A percentile compares a stretch with the other conserved stretches of the same genome.
Conservation (phyloP, 768 basidiomycete genomes). For the Termitomyces sp. region DNA sequence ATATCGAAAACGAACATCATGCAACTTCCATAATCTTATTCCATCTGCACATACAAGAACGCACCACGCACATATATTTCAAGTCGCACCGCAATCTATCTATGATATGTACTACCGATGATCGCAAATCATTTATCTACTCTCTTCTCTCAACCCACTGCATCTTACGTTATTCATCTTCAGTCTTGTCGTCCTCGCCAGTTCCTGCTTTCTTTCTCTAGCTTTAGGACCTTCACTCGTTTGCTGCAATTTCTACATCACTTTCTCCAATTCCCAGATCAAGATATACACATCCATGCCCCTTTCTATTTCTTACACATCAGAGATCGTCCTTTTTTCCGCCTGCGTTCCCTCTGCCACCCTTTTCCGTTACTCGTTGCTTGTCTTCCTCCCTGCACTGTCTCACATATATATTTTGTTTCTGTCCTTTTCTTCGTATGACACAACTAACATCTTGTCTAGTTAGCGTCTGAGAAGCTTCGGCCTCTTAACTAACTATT, state of each 20-base stretch:
- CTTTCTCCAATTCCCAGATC: conserved; percentile 9
- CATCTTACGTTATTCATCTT: conserved; percentile 21
- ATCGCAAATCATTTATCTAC: conserved; percentile 16
- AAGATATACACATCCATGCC: conserved; percentile 16
- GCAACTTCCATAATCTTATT: conserved; percentile 18
- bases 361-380: conserved; percentile 9
- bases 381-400: conserved; percentile 14
- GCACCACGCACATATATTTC: conserved; percentile 21
- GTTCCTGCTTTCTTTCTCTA: conserved; percentile 15
- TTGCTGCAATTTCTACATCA: conserved; percentile 22
- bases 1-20: conserved; percentile 18
- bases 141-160: conserved; percentile 15
- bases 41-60: conserved; percentile 20
- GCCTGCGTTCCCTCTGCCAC: conserved; percentile 7
- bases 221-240: conserved; percentile 17
- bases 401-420: conserved; percentile 9
- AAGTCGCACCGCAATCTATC: conserved; percentile 21
- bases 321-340: conserved; percentile 9
- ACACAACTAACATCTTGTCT: conserved; percentile 18
- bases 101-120: conserved; percentile 25
- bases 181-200: conserved; percentile 16
- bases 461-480: conserved; percentile 14
- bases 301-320: conserved; percentile 7
- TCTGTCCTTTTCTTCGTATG: conserved; percentile 14
- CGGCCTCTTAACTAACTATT: conserved; percentile 11